Evolutionary conservation across 768 basidiomycete species (phyloP).

Genomic region (Amanita rimosa): DNA sequence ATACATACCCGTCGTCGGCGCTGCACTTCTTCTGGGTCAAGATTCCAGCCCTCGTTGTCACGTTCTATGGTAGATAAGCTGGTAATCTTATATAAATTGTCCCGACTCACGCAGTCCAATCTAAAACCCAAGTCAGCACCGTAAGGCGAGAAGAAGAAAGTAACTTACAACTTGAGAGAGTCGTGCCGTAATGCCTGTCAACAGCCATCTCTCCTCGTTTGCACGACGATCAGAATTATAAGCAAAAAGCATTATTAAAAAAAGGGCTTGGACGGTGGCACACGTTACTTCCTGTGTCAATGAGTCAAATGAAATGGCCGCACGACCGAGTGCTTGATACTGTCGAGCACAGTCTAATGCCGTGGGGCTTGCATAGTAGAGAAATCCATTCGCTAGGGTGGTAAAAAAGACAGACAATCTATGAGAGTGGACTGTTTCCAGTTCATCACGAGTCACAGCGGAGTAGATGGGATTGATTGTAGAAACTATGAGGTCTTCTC

Average conservation of each 20-base stretch:
- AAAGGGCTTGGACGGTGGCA: slow-evolving; percentile 36
- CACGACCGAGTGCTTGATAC: slow-evolving; percentile 37
- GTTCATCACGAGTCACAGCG: slow-evolving; percentile 15
- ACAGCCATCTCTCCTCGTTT: slow-evolving; percentile 36
- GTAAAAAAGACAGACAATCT: slow-evolving; percentile 42
- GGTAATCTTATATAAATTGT: background rate
- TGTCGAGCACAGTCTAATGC: slow-evolving; percentile 21
- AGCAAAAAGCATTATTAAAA: slow-evolving; percentile 29
- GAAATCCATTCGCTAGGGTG: slow-evolving; percentile 32
- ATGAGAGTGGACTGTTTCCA: slow-evolving; percentile 31
- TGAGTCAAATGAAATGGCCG: slow-evolving; percentile 34
- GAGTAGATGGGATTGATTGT: slow-evolving; percentile 34
- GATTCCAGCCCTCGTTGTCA: slow-evolving; percentile 37
- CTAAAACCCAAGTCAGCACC: slow-evolving; percentile 14
- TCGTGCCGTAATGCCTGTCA: slow-evolving; percentile 31
- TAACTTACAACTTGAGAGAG: slow-evolving; percentile 34
- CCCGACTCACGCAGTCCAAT: slow-evolving; percentile 38
- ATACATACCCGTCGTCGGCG: slow-evolving; percentile 26
- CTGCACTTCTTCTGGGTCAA: slow-evolving; percentile 32
- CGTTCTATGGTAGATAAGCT: slow-evolving; percentile 24
- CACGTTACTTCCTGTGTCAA: slow-evolving; percentile 32
- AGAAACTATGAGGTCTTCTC: slow-evolving; percentile 26
- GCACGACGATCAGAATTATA: slow-evolving; percentile 29
- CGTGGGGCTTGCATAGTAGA: slow-evolving; percentile 29
- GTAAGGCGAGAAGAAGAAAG: background rate